Base-by-base conservation (phyloP, 192 early-diverging fungal genomes). In the Coemansia sp. region DNA sequence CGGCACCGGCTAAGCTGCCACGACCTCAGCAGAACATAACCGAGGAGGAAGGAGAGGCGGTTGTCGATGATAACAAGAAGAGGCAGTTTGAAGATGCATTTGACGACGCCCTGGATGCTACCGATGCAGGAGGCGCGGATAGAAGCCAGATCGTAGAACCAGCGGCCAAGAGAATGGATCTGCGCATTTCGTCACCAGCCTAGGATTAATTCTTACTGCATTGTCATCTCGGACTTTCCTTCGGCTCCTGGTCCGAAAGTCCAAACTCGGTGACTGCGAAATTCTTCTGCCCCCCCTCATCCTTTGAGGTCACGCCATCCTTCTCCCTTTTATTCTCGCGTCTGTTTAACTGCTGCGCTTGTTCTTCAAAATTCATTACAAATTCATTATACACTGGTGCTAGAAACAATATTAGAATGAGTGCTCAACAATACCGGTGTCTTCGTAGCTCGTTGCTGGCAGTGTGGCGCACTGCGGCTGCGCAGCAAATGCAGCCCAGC, bases 171-270 rank as follows among this genome's bases (percentile, higher is more conserved):
- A 61, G 70, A 41, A 55, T 70, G 53, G 74, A 82, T 50, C 45
- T 82, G 61, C 70, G 74, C 9, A 82, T 82, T 19, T 70, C 79
- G n/a, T 82, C 79, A 17, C 79, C 79, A n/a, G 79, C 79, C 5
- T 80, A 69, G 14, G 7, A 11, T 36, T 27, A 12, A 31, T 44
- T 27, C 29, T 44, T 45, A 44, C 32, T 36, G 23, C 5, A 29
- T 31, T 48, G 19, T 31, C 27, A 29, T 57, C 10, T 46, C 37
- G 31, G 64, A 32, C 32, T 34, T 55, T 51, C 42, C 64, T 25
- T 53, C 14, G 62, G 39, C 39, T 36, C 41, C 53, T 55, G 53
- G 64, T 66, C 64, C 64, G 64, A 55, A 66, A 23, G 19, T 12
- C 31, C 39, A 19, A 25, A 25, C 45, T 32, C 4, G 55, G 55